Evolutionary conservation across 148 eudicot genomes (phyloP), one percentile per base, ranked within the genome.

Genomic region (Cornus florida): DNA sequence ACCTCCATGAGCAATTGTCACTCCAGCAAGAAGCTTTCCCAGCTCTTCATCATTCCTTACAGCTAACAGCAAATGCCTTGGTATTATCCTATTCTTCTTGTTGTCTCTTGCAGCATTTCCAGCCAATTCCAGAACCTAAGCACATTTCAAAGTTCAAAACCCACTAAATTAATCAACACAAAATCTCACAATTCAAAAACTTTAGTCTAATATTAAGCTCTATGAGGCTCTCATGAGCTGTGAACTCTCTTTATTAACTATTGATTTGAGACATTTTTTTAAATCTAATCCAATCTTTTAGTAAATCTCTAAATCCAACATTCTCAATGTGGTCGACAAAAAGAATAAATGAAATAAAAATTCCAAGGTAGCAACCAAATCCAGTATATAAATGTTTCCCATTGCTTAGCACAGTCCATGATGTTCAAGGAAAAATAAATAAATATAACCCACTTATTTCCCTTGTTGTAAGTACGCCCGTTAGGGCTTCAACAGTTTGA

Each of bases 31-130:
- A 16, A 85, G 80, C 57, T 85, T 85, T 20, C 87, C 87, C 3
- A 85, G 87, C 70, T 85, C 87, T 69, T 85, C 87, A 62, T 85
- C 87, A 13, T 85, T 85, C 82, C 85, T 85, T 70, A 85, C 82
- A 22, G 87, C 87, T 69, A 85, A 69, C 4, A 85, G 85, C 66
- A 85, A 67, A 22, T 84, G 86, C 72, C 86, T 85, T 1, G 87
- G 87, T 41, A 84, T 75, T 17, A 85, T 85, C 69, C 87, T 85
- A 72, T 67, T 85, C 85, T 85, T 85, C 87, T 85, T 85, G 85
- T 85, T 85, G 83, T 85, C 87, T 6, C 87, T 82, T n/a, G 87
- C 87, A 10, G 87, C 87, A 82, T 85, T 85, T 20, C 87, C 87
- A 67, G 87, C 87, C 87, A 85, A 82, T 59, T 85, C 87, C 87